Conservation (phyloP, 768 basidiomycete genomes). For the Pulveroboletus ravenelii region DNA sequence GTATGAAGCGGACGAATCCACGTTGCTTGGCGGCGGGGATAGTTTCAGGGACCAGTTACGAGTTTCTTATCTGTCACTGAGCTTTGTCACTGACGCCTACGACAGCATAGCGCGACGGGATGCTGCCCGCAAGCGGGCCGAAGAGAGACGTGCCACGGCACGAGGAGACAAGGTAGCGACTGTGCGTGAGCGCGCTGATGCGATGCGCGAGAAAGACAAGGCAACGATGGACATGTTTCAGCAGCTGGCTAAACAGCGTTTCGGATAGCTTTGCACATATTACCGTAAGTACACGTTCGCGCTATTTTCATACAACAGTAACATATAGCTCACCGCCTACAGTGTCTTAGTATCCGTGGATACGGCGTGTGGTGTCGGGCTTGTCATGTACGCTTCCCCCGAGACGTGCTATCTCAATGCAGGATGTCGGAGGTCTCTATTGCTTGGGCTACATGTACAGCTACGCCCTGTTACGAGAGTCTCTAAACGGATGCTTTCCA, state of each 20-base stretch:
- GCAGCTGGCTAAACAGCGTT: slow-evolving; percentile 82
- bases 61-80: slow-evolving; percentile 4
- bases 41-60: slow-evolving; percentile 75
- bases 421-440: no score
- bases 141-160: slow-evolving; percentile 41
- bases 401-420: neutral
- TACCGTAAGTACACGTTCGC: slow-evolving; percentile 11
- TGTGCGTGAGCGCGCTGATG: slow-evolving; percentile 56
- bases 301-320: neutral
- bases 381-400: neutral
- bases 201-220: slow-evolving; percentile 74
- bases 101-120: slow-evolving; percentile 70
- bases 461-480: no score
- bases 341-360: neutral
- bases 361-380: neutral
- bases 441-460: no score
- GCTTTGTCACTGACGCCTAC: slow-evolving; percentile 6
- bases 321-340: neutral
- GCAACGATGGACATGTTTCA: slow-evolving; percentile 98
- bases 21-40: slow-evolving; percentile 77
- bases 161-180: slow-evolving; percentile 49
- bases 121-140: slow-evolving; percentile 58
- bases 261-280: slow-evolving; percentile 22
- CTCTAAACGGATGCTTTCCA: neutral
- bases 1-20: slow-evolving; percentile 71